These are phyloP conservation scores for Xylariaceae sp. DNA, from an alignment of 2,329 filamentous ascomycete species.

Conservation along the genomic window DNA sequence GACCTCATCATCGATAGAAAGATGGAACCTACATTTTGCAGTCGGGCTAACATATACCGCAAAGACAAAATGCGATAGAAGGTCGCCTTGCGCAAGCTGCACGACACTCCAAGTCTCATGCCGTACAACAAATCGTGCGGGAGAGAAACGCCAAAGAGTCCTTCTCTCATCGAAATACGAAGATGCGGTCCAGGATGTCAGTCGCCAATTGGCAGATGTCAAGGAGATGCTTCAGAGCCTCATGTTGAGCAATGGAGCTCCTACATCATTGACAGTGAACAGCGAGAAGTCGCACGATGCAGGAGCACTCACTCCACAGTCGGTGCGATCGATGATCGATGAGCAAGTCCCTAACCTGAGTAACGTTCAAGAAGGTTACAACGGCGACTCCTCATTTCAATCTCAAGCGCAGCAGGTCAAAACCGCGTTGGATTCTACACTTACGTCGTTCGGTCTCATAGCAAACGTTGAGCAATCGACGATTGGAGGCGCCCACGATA, in stretches of 20 bases:
- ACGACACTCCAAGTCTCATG: constrained; percentile 28
- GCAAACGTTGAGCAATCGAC: constrained; percentile 5
- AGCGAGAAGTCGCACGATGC: constrained; percentile 1
- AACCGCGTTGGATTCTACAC: constrained; percentile 21
- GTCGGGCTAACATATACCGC: not conserved
- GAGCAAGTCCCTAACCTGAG: constrained; percentile 25
- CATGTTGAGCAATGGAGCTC: constrained; percentile 12
- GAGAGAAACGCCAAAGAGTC: constrained; percentile 33
- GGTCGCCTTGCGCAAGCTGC: constrained; percentile 30
- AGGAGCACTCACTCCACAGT: constrained; percentile 18
- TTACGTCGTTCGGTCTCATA: constrained; percentile 19
- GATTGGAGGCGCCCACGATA: not conserved
- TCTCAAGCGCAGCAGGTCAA: constrained; percentile 24
- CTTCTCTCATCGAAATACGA: constrained; percentile 31
- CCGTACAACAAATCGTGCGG: constrained; percentile 20
- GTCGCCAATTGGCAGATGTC: constrained; percentile 27
- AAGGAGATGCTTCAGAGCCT: constrained; percentile 26
- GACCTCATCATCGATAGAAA: not conserved
- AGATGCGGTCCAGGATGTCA: constrained; percentile 31
- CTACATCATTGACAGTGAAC: not conserved
- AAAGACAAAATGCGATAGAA: constrained; percentile 32
- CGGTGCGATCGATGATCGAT: constrained; percentile 27
- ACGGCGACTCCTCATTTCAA: constrained; percentile 29
- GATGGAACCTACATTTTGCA: not conserved
- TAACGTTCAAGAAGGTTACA: constrained; percentile 24